Base-by-base conservation (phyloP, 139 green algal species). In the Volvox africanus region DNA sequence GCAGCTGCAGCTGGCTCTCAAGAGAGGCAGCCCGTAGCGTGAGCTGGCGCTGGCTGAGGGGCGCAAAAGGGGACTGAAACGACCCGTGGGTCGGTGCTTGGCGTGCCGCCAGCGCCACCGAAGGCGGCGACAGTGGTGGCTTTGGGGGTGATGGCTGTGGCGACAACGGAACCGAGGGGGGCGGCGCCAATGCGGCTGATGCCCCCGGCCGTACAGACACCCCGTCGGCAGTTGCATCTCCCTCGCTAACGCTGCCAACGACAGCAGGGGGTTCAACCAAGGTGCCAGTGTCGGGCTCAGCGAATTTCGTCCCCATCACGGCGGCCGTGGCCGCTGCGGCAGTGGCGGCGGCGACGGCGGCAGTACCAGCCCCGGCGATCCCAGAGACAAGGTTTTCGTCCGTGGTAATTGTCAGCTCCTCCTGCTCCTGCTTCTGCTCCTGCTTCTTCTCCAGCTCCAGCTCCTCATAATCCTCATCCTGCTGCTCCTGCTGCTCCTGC, bases 11-110 rank as follows among this genome's bases (percentile, higher is more conserved):
- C 65, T 80, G 67, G 3, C 36, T 88, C 83, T 88, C 83, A 35
- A 88, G 83, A 19, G 83, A 88, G 12, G 32, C 67, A 24, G 83
- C 83, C 22, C 83, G 83, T 65, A 62, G 26, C 13, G 83, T 88
- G 1, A 80, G 67, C 67, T 88, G 83, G 11, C 83, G 83, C 67
- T 88, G 83, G 26, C 83, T 88, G 21, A 88, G 83, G 3, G 83
- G 83, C 36, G 83, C 83, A 20, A 88, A 88, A 16, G 83, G 83
- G 17, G 83, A 88, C 21, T 36, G 75, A 9, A 81, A 33, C 71
- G 71, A 79, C 14, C 71, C 71, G 71, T 79, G 71, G 32, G 80
- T 2, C 32, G 50, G 11, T 21, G 80, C 21, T 24, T 67, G 24
- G 21, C 36, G 22, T 12, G 80, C 80, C 55, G 81, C 81, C 55